Evolutionary conservation across 2,329 filamentous ascomycete genomes (phyloP), one percentile per base, ranked within the genome.

Genomic region (Fusarium austroafricanum): DNA sequence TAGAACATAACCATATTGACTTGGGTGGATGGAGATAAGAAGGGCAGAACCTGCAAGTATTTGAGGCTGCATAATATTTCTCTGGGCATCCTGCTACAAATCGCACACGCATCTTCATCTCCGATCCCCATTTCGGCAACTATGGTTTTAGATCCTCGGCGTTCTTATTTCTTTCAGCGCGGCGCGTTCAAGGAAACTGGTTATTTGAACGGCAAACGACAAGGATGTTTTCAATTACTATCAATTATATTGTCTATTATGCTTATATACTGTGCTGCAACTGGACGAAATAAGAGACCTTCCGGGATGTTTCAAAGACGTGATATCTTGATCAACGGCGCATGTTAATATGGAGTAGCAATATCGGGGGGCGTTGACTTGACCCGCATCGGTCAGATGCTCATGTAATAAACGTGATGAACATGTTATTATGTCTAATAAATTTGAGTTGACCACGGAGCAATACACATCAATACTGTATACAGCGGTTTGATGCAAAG

Each of bases 271-370:
- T 26, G 29, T 20, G 17, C 31, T 17, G 31, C 31, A 28, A 56
- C 31, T 62, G 49, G 57, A 47, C 15, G 17, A 17, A 21, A 42
- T 18, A n/a, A 23, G 26, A 62, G n/a, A 35, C 39, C 28, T 68
- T 17, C n/a, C n/a, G n/a, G 52, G 47, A 63, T 23, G 39, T 21
- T 28, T 29, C 35, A 47, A 33, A 53, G 40, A 40, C 18, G 40
- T 42, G 59, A 42, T 46, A 46, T 58, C 37, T 46, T 42, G 31
- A 42, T 43, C 8, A 65, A 43, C 5, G 12, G 39, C 47, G 45
- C 40, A 53, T 51, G 38, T 44, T 49, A 58, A 67, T 45, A 63
- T 47, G 64, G 53, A 44, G 64, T 60, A 55, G 37, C n/a, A 47
- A 55, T 18, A 49, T 37, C 42, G n/a, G 21, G 42, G n/a, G 37